These are phyloP conservation scores for Pichiaceae sp. DNA, from an alignment of 1,139 yeast genomes.

Conservation along the genomic window DNA sequence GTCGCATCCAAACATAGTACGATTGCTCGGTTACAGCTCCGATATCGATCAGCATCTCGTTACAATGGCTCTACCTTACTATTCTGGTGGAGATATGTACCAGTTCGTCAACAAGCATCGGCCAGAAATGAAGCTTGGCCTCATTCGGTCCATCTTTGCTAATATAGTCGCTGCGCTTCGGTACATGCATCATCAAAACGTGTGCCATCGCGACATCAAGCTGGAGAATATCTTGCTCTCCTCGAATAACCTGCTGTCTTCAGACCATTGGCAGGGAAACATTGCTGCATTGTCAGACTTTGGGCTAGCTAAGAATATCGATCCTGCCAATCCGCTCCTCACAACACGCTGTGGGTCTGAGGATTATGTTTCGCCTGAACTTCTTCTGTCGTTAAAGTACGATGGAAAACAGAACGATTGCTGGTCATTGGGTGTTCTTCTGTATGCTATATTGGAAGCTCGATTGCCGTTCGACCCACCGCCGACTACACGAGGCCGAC, in stretches of 20 bases:
- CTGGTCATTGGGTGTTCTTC: constrained; percentile 91
- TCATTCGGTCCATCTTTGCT: constrained; percentile 54
- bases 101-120: constrained; percentile 45
- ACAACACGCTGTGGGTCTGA: constrained; percentile 92
- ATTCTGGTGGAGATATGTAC: constrained; percentile 78
- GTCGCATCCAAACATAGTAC: constrained; percentile 35
- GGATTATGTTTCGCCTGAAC: constrained; percentile 91
- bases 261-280: constrained; percentile 11
- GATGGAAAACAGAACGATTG: constrained; percentile 86
- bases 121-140: constrained; percentile 31
- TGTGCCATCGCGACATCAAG: constrained; percentile 85
- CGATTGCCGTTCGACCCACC: constrained; percentile 84
- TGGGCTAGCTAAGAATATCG: constrained; percentile 71
- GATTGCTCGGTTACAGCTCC: constrained; percentile 29
- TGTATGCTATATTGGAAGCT: constrained; percentile 75
- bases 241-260: constrained; percentile 20
- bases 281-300: constrained; percentile 68
- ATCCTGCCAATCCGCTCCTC: constrained; percentile 50
- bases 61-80: constrained; percentile 64
- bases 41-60: constrained; percentile 24
- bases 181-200: constrained; percentile 58
- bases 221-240: constrained; percentile 65
- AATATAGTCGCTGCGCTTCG: constrained; percentile 63
- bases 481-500: constrained; percentile 31
- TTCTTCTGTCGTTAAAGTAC: constrained; percentile 81